A percentile compares a stretch with the other conserved stretches of the same genome.
These are phyloP conservation scores for Ophiocordyceps camponoti-floridani DNA, from an alignment of 2,329 filamentous ascomycete species.

Conservation along the genomic window DNA sequence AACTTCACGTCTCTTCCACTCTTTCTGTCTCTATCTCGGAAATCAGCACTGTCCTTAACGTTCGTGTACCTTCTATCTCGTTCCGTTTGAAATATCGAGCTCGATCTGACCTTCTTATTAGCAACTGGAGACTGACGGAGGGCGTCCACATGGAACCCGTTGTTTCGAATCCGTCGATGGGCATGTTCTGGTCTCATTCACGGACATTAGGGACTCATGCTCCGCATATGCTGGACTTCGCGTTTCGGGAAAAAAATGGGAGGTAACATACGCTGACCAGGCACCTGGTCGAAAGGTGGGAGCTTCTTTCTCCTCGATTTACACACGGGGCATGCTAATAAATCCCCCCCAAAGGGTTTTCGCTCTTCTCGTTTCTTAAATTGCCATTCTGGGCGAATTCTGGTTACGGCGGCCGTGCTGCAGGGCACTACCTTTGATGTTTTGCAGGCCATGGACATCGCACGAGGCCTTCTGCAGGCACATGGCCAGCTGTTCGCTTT, in stretches of 20 bases:
- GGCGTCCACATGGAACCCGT: constrained; percentile 17
- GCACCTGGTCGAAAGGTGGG: background rate
- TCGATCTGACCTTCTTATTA: constrained; percentile 6
- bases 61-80: constrained; percentile 6
- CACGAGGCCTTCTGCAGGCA: constrained; percentile 18
- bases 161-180: constrained; percentile 18
- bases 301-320: background rate
- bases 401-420: constrained; percentile 9
- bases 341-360: background rate
- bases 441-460: constrained; percentile 17
- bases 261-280: constrained; percentile 8
- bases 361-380: background rate
- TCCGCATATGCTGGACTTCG: constrained; percentile 27
- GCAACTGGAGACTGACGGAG: constrained; percentile 19
- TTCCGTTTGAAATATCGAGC: no score
- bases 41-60: constrained; percentile 25
- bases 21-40: constrained; percentile 15
- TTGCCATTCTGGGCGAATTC: constrained; percentile 10
- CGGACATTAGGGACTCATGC: constrained; percentile 41
- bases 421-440: constrained; percentile 6
- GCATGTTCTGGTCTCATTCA: constrained; percentile 35
- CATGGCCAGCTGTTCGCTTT: constrained; percentile 37
- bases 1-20: constrained; percentile 20
- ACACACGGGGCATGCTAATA: background rate
- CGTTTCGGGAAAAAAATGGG: constrained; percentile 26